Base-by-base conservation (phyloP, 176 grass and related monocot genomes). In the Carex littledalei region DNA sequence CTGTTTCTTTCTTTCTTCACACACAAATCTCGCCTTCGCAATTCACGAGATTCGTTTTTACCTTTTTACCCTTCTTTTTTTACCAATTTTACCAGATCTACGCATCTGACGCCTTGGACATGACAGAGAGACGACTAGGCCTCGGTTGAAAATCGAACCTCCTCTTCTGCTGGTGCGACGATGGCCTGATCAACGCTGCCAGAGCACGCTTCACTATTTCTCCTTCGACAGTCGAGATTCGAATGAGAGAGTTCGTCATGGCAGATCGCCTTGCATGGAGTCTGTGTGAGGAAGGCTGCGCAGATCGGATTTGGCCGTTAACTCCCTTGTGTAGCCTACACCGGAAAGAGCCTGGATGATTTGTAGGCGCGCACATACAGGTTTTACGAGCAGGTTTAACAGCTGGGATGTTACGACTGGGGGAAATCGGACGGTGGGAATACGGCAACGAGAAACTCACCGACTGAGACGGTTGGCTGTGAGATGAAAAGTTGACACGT, bases 231-330 rank as follows among this genome's bases (percentile, higher is more conserved):
- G 85, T 71, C 6, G 59, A 63, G 16, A 80, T 86, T 39, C 85
- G 6, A 45, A 86, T 67, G 22, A 86, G 85, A 3, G 85, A 86
- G 59, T 86, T 86, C 11, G 74, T 86, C 85, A 86, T 86, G 14
- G 85, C 85, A 1, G 85, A 86, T 37, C 85, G 59, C 22, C 85
- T 16, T 7, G 74, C 78, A 22, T 86, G 67, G n/a, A 86, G 85
- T n/a, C 85, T 57, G 41, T 24, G 81, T 0, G 75, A 68, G 4
- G 85, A 67, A n/a, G 85, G 43, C 22, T 21, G 22, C 0, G 56
- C 70, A 4, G 58, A 61, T 32, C 84, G 15, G 6, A 6, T 22
- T 24, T 55, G 82, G 66, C 70, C 12, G 22, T 63, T 60, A 13
- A 3, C 26, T 45, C 41, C 55, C 37, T 67, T 86, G 74, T 86